Evolutionary conservation across 441 rosid genomes (phyloP).

Genomic region (Hura crepitans): DNA sequence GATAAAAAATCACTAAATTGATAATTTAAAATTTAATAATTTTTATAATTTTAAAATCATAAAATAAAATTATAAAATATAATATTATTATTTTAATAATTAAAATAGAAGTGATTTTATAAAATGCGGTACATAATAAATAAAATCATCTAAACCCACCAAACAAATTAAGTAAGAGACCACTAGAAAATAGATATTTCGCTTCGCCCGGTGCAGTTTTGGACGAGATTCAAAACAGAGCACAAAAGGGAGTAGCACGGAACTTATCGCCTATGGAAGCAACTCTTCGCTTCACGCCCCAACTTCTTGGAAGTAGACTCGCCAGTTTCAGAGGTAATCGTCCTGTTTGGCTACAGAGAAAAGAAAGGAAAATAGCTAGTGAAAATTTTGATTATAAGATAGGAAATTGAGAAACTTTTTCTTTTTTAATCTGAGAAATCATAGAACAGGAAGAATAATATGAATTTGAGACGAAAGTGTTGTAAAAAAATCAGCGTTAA

Average conservation of each 20-base stretch:
- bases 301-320: slow-evolving; percentile 19
- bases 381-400: background rate
- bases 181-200: background rate
- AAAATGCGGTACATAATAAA: too few species aligned
- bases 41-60: too few species aligned
- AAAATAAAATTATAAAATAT: too few species aligned
- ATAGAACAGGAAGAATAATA: background rate
- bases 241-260: background rate
- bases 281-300: slow-evolving; percentile 28
- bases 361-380: background rate
- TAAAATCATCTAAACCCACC: too few species aligned
- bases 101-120: too few species aligned
- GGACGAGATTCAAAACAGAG: slow-evolving; percentile 3
- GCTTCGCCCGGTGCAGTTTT: too few species aligned
- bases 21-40: too few species aligned
- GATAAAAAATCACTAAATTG: too few species aligned
- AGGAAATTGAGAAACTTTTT: background rate
- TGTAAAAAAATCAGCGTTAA: background rate
- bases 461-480: background rate
- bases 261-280: slow-evolving; percentile 38
- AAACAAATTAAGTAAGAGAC: too few species aligned
- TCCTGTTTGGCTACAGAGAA: slow-evolving; percentile 14
- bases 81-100: too few species aligned
- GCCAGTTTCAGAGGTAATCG: slow-evolving; percentile 30
- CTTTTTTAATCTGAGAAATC: background rate